A percentile compares a stretch with the other conserved stretches of the same genome.
These are phyloP conservation scores for Tetrapisispora fleetii DNA, from an alignment of 805 yeast genomes.

Conservation along the genomic window DNA sequence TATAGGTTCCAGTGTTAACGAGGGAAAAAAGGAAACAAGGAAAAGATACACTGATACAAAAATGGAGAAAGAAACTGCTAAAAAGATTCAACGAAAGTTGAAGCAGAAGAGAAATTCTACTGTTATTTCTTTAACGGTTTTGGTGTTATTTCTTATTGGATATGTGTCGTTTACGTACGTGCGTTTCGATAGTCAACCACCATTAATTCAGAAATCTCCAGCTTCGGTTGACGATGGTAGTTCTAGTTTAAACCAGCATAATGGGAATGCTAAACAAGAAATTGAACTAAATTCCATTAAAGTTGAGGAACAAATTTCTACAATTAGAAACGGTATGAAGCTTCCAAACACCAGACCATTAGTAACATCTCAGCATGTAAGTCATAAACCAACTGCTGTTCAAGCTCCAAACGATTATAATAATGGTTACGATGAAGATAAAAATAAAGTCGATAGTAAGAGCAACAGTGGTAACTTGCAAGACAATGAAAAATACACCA, in stretches of 20 bases:
- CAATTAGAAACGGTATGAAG: constrained; percentile 10
- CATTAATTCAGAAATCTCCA: not conserved
- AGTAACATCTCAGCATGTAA: not conserved
- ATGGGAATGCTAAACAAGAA: constrained; percentile 2
- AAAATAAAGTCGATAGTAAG: constrained; percentile 40
- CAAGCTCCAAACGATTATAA: not conserved
- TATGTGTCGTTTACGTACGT: not conserved
- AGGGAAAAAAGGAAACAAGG: not conserved
- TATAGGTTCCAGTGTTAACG: no score
- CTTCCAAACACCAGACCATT: not conserved
- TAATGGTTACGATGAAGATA: not conserved
- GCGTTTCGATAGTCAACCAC: not conserved
- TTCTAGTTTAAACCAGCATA: not conserved
- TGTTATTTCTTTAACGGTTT: not conserved
- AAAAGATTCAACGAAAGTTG: not conserved
- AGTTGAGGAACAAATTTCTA: constrained; percentile 12
- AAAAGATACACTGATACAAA: not conserved
- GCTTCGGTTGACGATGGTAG: not conserved
- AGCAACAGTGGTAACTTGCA: constrained; percentile 10
- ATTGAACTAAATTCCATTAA: constrained; percentile 6
- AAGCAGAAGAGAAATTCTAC: constrained; percentile 1
- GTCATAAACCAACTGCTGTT: not conserved
- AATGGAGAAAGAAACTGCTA: not conserved
- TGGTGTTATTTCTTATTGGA: not conserved
- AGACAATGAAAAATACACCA: not conserved